These are phyloP conservation scores for Craterostigma plantagineum DNA, from an alignment of 257 asterid species.

Conservation along the genomic window DNA sequence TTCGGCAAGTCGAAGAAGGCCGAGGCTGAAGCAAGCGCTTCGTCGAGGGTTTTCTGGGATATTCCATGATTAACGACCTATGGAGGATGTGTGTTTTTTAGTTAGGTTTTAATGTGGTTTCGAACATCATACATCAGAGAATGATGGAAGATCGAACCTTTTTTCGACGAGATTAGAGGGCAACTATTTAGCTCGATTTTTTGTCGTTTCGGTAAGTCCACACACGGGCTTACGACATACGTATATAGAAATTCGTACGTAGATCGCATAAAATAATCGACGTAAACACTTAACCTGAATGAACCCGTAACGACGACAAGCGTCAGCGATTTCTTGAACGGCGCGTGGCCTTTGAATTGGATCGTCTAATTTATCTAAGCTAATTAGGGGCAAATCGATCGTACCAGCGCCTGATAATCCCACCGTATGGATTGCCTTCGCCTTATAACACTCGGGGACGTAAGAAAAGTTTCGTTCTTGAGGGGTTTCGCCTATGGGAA, in stretches of 20 bases:
- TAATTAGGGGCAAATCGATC: slow-evolving; percentile 7
- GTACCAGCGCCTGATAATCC: slow-evolving; percentile 4
- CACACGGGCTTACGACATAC: too few relatives aligned
- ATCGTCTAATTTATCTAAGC: slow-evolving; percentile 11
- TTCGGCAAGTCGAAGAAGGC: slow-evolving; percentile 19
- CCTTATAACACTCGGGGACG: slow-evolving; percentile 16
- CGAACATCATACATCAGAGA: too few relatives aligned
- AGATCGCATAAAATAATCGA: too few relatives aligned
- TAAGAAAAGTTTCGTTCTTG: slow-evolving; percentile 14
- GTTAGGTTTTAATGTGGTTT: too few relatives aligned
- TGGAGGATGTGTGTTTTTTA: too few relatives aligned
- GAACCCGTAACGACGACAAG: slow-evolving; percentile 17
- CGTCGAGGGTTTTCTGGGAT: slow-evolving; percentile 17
- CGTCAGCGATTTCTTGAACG: slow-evolving; percentile 13
- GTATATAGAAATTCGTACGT: not conserved
- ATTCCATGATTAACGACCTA: slow-evolving; percentile 24
- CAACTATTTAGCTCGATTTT: too few relatives aligned
- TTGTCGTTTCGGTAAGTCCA: too few relatives aligned
- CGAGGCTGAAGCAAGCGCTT: slow-evolving; percentile 15
- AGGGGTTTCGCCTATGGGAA: slow-evolving; percentile 18
- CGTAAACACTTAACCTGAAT: slow-evolving; percentile 31
- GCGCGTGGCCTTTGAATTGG: slow-evolving; percentile 6
- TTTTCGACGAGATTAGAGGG: not conserved
- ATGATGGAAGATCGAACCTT: not conserved
- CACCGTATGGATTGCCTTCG: not conserved